Base-by-base conservation (phyloP, 2,329 filamentous ascomycete genomes). In the Lachnellula arida region DNA sequence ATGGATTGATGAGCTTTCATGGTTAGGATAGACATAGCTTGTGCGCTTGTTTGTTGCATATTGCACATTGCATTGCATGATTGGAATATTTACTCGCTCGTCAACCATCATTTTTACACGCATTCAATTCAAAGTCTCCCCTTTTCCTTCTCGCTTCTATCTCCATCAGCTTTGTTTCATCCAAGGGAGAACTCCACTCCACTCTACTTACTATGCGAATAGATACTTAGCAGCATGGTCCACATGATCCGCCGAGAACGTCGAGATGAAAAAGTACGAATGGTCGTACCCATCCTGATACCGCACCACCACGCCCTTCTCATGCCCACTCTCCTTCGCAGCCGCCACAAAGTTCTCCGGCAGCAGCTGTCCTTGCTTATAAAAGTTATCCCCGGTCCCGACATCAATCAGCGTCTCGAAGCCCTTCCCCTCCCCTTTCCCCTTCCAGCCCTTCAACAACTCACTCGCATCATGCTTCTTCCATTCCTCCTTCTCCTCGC, bases 271-370 rank as follows among this genome's bases (percentile, higher is more conserved):
- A 75, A 85, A 99, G 77, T 99, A 99, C 60, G 91, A 96, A 76
- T 99, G 94, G 72, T 99, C 94, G 70, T 99, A 97, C 60, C 86
- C 91, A 60, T 88, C 80, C 71, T 96, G 93, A 78, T 93, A 94
- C 67, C 93, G 83, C 61, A 97, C 75, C 53, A 83, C 83, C 60
- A 97, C 75, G 9, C 88, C 89, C 57, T 82, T 78, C 58, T 78
- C 75, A 51, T 91, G 79, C 19, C 90, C 90, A 25, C 84, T 82
- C 63, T 88, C 85, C 75, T 89, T 86, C 57, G 86, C 91, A 12
- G 89, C 92, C 67, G 84, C 81, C 63, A 88, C 83, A 52, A 99
- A 85, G 74, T 97, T 97, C 80, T 99, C 94, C 0, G 93, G 94
- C 43, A 97, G 81, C 55, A 99, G 79, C 74, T 99, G 94, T 47